Conservation (phyloP, 2,329 filamentous ascomycete genomes). For the Colletotrichum sp. region DNA sequence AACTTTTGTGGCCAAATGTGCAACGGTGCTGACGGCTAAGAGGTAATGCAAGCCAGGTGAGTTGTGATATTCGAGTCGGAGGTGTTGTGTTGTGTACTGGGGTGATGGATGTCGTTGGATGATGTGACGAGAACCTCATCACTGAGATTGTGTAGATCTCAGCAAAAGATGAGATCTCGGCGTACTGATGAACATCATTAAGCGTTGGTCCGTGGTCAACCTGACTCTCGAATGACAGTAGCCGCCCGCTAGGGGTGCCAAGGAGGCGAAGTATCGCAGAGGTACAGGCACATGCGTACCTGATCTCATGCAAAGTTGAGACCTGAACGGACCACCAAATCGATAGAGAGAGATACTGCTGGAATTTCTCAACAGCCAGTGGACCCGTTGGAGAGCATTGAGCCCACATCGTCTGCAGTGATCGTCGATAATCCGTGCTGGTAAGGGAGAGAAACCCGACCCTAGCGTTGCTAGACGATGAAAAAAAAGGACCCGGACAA, state of each 20-base stretch:
- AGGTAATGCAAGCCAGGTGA: neutral
- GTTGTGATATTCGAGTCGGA: neutral
- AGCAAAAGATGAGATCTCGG: constrained; percentile 1
- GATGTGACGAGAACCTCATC: neutral
- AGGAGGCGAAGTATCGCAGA: neutral
- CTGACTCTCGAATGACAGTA: neutral
- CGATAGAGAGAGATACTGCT: neutral
- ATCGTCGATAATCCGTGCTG: neutral
- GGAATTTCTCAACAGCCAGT: neutral
- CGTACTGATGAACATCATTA: neutral
- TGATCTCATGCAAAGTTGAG: neutral
- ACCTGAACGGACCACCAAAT: neutral
- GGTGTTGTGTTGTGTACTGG: neutral
- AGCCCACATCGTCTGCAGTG: neutral
- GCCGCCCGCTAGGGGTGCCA: neutral
- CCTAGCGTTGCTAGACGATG: neutral
- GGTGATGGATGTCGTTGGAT: neutral
- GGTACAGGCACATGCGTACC: neutral
- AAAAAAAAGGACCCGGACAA: neutral
- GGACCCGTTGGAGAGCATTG: neutral
- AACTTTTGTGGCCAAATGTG: neutral
- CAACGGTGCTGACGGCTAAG: neutral
- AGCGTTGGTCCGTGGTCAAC: constrained; percentile 3
- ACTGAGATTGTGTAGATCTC: neutral
- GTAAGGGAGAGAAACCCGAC: neutral